These are phyloP conservation scores for Penicillium herquei DNA, from an alignment of 495 filamentous ascomycete genomes.

Conservation along the genomic window DNA sequence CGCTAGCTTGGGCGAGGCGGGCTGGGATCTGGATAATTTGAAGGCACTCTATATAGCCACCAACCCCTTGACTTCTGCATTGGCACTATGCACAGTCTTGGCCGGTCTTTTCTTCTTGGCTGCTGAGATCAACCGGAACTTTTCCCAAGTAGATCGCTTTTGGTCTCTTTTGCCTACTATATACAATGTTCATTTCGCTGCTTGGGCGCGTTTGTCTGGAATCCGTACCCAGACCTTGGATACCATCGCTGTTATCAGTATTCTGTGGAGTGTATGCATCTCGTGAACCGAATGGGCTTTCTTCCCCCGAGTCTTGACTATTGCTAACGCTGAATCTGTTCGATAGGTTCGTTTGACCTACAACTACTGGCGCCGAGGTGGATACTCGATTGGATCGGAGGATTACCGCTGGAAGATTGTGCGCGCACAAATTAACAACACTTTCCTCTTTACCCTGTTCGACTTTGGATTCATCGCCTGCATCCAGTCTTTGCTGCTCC, in stretches of 20 bases:
- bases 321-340: slow-evolving; percentile 6
- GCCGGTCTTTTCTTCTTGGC: slow-evolving; percentile 67
- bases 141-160: slow-evolving; percentile 86
- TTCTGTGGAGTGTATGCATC: slow-evolving; percentile 75
- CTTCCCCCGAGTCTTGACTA: background rate
- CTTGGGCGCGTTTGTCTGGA: slow-evolving; percentile 73
- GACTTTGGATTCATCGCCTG: slow-evolving; percentile 86
- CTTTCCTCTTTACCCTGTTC: slow-evolving; percentile 71
- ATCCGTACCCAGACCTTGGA: slow-evolving; percentile 73
- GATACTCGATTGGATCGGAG: slow-evolving; percentile 81
- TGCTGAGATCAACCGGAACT: slow-evolving; percentile 86
- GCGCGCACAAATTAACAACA: slow-evolving; percentile 48
- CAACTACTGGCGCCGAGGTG: slow-evolving; percentile 97
- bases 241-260: slow-evolving; percentile 66
- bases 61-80: slow-evolving; percentile 79
- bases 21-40: slow-evolving; percentile 54
- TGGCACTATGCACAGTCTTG: slow-evolving; percentile 67
- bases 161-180: slow-evolving; percentile 89
- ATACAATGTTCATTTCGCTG: slow-evolving; percentile 82
- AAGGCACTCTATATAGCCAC: slow-evolving; percentile 75
- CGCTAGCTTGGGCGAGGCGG: slow-evolving; percentile 54
- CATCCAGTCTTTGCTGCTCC: slow-evolving; percentile 69
- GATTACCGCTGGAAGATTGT: slow-evolving; percentile 86
- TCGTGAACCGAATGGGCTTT: background rate
- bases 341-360: slow-evolving; percentile 73